These are phyloP conservation scores for Colletotrichum abscissum DNA, from an alignment of 2,329 filamentous ascomycete genomes.

Conservation along the genomic window DNA sequence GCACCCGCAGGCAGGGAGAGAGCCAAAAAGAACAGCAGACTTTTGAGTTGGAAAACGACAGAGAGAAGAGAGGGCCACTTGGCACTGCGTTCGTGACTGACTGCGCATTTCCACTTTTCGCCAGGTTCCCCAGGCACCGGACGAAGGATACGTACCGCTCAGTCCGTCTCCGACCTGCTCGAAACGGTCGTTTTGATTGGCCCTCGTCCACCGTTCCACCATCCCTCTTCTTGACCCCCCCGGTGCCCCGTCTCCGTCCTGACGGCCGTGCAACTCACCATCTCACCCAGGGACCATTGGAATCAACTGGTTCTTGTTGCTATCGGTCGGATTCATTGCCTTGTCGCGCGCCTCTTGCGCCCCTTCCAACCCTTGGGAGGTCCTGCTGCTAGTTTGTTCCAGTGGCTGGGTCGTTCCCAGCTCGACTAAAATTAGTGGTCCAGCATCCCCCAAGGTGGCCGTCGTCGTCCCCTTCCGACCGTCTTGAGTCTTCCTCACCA, in stretches of 20 bases:
- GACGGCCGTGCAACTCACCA: background rate
- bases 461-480: slow-evolving; percentile 16
- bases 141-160: slow-evolving; percentile 19
- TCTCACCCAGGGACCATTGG: background rate
- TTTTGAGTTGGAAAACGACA: slow-evolving; percentile 14
- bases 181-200: slow-evolving; percentile 29
- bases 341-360: background rate
- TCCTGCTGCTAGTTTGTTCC: slow-evolving; percentile 17
- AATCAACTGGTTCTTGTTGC: slow-evolving; percentile 6
- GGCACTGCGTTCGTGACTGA: slow-evolving; percentile 11
- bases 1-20: background rate
- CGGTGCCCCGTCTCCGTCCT: background rate
- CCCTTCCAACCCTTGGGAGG: slow-evolving; percentile 2
- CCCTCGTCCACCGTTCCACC: slow-evolving; percentile 1
- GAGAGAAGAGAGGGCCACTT: background rate
- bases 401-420: slow-evolving; percentile 36
- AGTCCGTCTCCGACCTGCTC: slow-evolving; percentile 11
- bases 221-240: background rate
- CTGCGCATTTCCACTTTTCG: slow-evolving; percentile 22
- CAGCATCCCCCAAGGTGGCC: slow-evolving; percentile 19
- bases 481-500: background rate
- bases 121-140: slow-evolving; percentile 30
- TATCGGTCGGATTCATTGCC: background rate
- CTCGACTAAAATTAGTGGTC: slow-evolving; percentile 34
- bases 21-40: slow-evolving; percentile 6